Evolutionary conservation across 805 yeast species (phyloP).

Genomic region (Lachancea sp.): DNA sequence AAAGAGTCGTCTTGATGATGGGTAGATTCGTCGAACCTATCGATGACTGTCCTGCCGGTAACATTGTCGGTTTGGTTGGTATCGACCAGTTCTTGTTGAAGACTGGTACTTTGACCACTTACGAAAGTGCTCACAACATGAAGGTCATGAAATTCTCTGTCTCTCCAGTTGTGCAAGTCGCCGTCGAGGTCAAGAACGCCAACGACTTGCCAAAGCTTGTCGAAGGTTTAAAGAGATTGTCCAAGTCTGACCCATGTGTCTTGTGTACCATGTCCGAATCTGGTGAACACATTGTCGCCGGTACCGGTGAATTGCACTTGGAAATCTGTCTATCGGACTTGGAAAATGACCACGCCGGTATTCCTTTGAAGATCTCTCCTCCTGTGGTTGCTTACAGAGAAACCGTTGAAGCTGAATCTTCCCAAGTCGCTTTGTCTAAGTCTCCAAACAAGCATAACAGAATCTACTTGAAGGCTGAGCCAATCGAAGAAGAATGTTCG

Average conservation of each 20-base stretch:
- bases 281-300: constrained; percentile 99
- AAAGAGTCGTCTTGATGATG: constrained; percentile 99
- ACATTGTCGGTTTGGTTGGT: constrained; percentile 99
- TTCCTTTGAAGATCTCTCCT: constrained; percentile 95
- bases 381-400: constrained; percentile 99
- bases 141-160: constrained; percentile 99
- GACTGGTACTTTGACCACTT: constrained; percentile 98
- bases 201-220: constrained; percentile 98
- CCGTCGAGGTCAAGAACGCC: constrained; percentile 99
- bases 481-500: constrained; percentile 88
- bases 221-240: constrained; percentile 99
- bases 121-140: constrained; percentile 96
- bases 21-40: constrained; percentile 97
- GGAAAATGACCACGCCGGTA: constrained; percentile 99
- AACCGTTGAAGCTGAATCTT: constrained; percentile 89
- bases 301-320: constrained; percentile 99
- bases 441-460: constrained; percentile 99
- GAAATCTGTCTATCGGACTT: constrained; percentile 95
- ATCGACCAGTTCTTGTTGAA: constrained; percentile 98
- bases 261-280: constrained; percentile 78
- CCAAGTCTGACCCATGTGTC: constrained; percentile 99
- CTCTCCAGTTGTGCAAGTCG: constrained; percentile 99
- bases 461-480: constrained; percentile 95
- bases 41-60: constrained; percentile 99
- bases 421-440: constrained; percentile 94